These are phyloP conservation scores for Leishmania amazonensis DNA, from an alignment of 208 protist species.

Conservation along the genomic window DNA sequence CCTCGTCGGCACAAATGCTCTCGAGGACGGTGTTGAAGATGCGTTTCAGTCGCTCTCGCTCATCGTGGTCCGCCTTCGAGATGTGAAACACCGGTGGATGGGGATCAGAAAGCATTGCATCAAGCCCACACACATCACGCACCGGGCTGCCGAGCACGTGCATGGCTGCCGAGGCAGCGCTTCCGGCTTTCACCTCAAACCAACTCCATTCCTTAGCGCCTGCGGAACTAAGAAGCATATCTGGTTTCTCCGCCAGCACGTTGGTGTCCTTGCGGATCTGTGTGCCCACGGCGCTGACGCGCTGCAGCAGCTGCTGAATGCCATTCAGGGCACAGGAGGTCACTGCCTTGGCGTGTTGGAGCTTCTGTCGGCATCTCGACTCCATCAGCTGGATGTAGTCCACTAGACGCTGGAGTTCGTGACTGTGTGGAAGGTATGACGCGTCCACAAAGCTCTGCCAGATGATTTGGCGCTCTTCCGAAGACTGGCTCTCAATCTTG, in stretches of 20 bases:
- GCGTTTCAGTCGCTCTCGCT: conserved; percentile 12
- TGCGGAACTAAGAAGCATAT: conserved; percentile 3
- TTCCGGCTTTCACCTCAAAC: neutral
- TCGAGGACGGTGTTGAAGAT: conserved; percentile 26
- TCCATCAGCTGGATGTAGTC: conserved; percentile 16
- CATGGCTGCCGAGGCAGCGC: neutral
- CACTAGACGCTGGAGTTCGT: conserved; percentile 38
- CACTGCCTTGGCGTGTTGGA: conserved; percentile 32
- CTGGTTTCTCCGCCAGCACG: conserved; percentile 28
- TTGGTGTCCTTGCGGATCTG: conserved; percentile 24
- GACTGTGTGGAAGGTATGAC: conserved; percentile 43
- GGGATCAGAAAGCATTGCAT: conserved; percentile 18
- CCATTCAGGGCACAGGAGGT: conserved; percentile 29
- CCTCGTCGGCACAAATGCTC: conserved; percentile 16
- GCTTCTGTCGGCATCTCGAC: conserved; percentile 29
- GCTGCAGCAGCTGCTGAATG: conserved; percentile 34
- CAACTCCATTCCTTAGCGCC: neutral
- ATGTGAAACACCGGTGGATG: conserved; percentile 27
- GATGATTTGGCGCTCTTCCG: conserved; percentile 25
- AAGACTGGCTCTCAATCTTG: conserved; percentile 25
- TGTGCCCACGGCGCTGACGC: conserved; percentile 29
- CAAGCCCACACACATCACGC: conserved; percentile 24
- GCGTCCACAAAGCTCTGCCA: conserved; percentile 34
- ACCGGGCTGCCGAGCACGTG: conserved; percentile 3
- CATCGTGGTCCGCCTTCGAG: conserved; percentile 7